Evolutionary conservation across 2,329 filamentous ascomycete genomes (phyloP).

Genomic region (Aurifilum marmelostoma): DNA sequence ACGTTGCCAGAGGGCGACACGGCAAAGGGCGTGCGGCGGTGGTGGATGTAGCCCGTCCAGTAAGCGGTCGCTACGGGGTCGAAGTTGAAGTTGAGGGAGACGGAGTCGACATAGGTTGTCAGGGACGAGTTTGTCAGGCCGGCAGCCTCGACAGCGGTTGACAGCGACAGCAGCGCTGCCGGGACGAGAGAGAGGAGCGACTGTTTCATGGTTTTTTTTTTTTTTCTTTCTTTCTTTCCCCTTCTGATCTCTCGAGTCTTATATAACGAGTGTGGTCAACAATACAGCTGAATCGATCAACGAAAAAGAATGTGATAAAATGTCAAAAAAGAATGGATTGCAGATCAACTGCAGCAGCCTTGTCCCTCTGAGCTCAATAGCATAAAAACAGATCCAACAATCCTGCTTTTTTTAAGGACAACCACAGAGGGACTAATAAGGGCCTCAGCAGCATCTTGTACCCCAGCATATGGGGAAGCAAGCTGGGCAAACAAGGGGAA

Average conservation of each 20-base stretch:
- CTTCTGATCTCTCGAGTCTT: too few species aligned
- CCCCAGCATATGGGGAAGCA: not conserved
- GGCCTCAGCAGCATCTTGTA: slow-evolving; percentile 13
- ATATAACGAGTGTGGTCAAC: slow-evolving; percentile 23
- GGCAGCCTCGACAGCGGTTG: slow-evolving; percentile 19
- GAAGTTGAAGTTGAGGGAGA: slow-evolving; percentile 55
- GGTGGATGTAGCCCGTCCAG: slow-evolving; percentile 64
- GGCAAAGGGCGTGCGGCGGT: slow-evolving; percentile 65
- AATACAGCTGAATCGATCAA: slow-evolving; percentile 16
- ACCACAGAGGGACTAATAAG: not conserved
- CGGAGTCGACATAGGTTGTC: slow-evolving; percentile 42
- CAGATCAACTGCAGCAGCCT: slow-evolving; percentile 27
- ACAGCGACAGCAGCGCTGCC: slow-evolving; percentile 22
- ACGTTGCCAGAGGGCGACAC: slow-evolving; percentile 62
- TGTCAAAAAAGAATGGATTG: slow-evolving; percentile 24
- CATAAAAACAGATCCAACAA: not conserved
- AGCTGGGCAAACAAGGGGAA: not conserved
- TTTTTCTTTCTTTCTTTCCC: not conserved
- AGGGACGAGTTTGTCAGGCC: slow-evolving; percentile 34
- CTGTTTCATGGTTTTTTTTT: slow-evolving; percentile 15
- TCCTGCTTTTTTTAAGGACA: not conserved
- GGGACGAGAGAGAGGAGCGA: slow-evolving; percentile 18
- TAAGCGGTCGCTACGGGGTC: slow-evolving; percentile 62
- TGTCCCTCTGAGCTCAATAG: not conserved
- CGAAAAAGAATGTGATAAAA: slow-evolving; percentile 1